Conservation (phyloP, 1,284 basidiomycete species). For the Ustilago tritici region DNA sequence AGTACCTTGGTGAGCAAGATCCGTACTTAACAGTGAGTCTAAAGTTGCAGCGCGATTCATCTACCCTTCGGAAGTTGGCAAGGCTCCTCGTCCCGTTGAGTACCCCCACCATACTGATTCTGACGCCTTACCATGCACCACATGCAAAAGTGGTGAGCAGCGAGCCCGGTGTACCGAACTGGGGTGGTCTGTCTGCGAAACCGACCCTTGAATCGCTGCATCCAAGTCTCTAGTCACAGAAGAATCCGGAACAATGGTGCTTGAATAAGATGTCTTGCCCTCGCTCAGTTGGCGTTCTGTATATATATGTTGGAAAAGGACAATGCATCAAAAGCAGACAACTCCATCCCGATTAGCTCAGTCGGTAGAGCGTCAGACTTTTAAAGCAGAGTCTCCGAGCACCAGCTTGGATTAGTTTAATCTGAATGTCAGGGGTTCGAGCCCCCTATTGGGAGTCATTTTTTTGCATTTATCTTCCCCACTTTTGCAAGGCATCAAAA, state of each 20-base stretch:
- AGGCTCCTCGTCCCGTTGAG: neutral
- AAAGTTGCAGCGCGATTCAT: neutral
- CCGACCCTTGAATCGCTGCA: no score
- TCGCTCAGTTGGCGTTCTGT: neutral
- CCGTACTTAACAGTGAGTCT: neutral
- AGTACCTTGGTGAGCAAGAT: neutral
- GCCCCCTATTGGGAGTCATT: slow-evolving; percentile 66
- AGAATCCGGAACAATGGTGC: no score
- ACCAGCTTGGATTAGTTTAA: slow-evolving; percentile 25
- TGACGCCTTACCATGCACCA: no score
- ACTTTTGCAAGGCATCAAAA: no score
- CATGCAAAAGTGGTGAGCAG: no score
- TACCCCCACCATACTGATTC: neutral
- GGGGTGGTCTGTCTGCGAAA: no score
- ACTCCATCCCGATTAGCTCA: slow-evolving; percentile 69
- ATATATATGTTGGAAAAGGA: slow-evolving; percentile 28
- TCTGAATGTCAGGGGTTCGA: slow-evolving; percentile 69
- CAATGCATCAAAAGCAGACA: slow-evolving; percentile 29
- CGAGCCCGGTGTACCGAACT: no score
- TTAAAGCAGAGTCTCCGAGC: slow-evolving; percentile 55
- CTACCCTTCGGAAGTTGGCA: neutral
- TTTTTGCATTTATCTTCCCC: slow-evolving; percentile 32
- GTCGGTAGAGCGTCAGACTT: slow-evolving; percentile 70
- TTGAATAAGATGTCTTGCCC: no score
- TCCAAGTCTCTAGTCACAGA: no score